These are phyloP conservation scores for Sporobolus alterniflorus DNA, from an alignment of 202 grass and related monocot species.

Conservation along the genomic window DNA sequence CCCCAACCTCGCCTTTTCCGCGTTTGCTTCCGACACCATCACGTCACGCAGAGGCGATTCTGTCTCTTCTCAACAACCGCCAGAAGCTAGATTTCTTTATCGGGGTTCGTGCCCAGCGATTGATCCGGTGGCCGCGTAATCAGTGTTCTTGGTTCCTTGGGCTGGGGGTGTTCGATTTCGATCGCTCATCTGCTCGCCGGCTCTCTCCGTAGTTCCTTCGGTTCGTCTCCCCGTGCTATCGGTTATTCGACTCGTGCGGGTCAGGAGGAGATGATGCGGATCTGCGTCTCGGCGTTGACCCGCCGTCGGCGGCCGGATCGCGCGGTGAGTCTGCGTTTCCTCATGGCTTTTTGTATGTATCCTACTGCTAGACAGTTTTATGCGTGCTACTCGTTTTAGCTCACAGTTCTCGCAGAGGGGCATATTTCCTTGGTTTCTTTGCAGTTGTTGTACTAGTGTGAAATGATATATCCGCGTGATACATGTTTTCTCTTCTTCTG, in stretches of 20 bases:
- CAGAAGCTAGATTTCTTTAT: not conserved
- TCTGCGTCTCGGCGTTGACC: constrained; percentile 34
- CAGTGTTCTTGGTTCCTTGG: not conserved
- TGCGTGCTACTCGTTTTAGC: not conserved
- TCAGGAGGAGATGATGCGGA: constrained; percentile 32
- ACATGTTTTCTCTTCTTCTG: not conserved
- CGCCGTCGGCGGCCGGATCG: constrained; percentile 2
- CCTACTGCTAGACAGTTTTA: not conserved
- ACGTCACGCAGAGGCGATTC: constrained; percentile 1
- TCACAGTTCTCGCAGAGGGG: not conserved
- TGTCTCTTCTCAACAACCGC: not conserved
- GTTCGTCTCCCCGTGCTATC: not conserved
- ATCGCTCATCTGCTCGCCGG: not conserved
- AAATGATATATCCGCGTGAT: not conserved
- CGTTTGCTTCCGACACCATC: not conserved
- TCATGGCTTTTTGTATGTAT: not conserved
- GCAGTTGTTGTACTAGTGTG: not conserved
- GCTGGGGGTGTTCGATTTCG: not conserved
- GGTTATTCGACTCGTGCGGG: not conserved
- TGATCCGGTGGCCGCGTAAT: not conserved
- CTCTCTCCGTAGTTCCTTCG: not conserved
- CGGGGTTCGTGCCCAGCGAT: not conserved
- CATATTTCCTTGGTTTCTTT: not conserved
- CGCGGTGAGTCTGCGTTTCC: constrained; percentile 30
- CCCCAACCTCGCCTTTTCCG: not conserved